Evolutionary conservation across 2,329 filamentous ascomycete genomes (phyloP).

Genomic region (Scytalidium lignicola): DNA sequence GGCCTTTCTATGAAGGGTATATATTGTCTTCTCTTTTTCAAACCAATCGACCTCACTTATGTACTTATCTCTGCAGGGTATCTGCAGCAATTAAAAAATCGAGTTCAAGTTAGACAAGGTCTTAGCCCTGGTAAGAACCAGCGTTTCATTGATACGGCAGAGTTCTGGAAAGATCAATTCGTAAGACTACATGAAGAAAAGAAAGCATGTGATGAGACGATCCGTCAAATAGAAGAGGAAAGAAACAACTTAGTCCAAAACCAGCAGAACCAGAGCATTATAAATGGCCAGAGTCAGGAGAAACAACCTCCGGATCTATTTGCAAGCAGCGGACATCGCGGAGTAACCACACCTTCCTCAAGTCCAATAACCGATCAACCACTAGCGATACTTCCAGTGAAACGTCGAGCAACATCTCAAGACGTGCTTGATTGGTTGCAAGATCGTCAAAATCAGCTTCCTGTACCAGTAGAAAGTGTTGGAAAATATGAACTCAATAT

Average conservation of each 20-base stretch:
- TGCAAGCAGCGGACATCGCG: neutral
- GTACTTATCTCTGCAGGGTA: conserved; percentile 15
- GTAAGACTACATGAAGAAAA: conserved; percentile 15
- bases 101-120: conserved; percentile 8
- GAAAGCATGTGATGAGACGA: conserved; percentile 15
- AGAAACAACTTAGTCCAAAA: neutral
- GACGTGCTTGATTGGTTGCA: neutral
- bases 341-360: neutral
- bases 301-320: neutral
- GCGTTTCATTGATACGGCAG: conserved; percentile 21
- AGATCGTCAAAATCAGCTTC: neutral
- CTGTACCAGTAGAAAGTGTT: neutral
- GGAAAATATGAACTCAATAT: neutral
- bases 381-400: neutral
- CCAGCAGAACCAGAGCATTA: neutral
- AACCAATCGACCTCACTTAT: neutral
- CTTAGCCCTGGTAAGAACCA: conserved; percentile 2
- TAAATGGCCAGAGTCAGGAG: neutral
- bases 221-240: conserved; percentile 12
- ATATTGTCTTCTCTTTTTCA: neutral
- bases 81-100: conserved; percentile 14
- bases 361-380: neutral
- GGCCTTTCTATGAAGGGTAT: conserved; percentile 15
- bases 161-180: conserved; percentile 25
- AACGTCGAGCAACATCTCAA: neutral